A percentile compares a stretch with the other conserved stretches of the same genome.
Evolutionary conservation across 2,329 filamentous ascomycete genomes (phyloP).

Genomic region (Fusarium agapanthi): DNA sequence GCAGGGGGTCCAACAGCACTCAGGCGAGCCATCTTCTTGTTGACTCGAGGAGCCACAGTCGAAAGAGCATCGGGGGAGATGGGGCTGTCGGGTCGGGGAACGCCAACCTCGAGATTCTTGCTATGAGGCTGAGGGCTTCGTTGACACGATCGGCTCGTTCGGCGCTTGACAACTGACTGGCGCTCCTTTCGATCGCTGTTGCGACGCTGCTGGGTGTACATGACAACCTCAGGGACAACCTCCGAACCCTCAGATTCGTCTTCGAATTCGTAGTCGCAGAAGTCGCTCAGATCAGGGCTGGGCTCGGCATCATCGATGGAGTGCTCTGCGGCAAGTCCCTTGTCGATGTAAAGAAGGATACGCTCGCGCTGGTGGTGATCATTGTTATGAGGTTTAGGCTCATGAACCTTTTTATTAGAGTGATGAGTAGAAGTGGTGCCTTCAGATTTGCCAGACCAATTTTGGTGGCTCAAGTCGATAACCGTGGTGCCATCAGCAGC

Average conservation of each 20-base stretch:
- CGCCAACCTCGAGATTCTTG: constrained; percentile 34
- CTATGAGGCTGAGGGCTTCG: neutral
- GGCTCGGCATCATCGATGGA: constrained; percentile 44
- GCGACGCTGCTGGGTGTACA: constrained; percentile 29
- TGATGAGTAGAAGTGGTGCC: neutral
- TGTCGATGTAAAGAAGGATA: constrained; percentile 45
- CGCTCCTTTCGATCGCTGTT: constrained; percentile 9
- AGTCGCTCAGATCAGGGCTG: constrained; percentile 51
- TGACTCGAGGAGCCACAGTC: constrained; percentile 36
- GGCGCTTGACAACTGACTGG: constrained; percentile 17
- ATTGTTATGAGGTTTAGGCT: constrained; percentile 11
- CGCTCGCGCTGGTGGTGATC: constrained; percentile 36
- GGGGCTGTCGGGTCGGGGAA: constrained; percentile 54
- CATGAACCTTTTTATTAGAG: constrained; percentile 19
- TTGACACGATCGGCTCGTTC: constrained; percentile 12
- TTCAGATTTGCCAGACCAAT: neutral
- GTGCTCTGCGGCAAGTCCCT: constrained; percentile 33
- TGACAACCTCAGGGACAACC: constrained; percentile 25
- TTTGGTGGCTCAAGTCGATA: constrained; percentile 36
- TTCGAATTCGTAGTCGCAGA: constrained; percentile 50
- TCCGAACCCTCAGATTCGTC: constrained; percentile 34
- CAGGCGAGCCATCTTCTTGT: constrained; percentile 53
- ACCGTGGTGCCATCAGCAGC: constrained; percentile 38
- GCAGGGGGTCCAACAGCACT: constrained; percentile 45
- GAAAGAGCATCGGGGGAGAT: constrained; percentile 49